Conservation (phyloP, 768 basidiomycete species). For the Boletus reticulatus region DNA sequence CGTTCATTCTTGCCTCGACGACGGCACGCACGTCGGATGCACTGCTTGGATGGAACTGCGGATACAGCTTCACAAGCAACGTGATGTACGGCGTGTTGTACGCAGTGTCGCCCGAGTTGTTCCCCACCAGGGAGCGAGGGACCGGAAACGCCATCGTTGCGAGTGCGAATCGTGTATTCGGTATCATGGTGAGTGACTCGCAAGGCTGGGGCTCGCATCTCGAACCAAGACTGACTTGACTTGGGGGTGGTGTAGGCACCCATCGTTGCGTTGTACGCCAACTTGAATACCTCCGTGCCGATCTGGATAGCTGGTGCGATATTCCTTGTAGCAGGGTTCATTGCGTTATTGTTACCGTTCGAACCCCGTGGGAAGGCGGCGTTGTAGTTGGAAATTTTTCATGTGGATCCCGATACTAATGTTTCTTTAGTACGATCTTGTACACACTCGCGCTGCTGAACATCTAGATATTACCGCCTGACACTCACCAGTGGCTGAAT, state of each 20-base stretch:
- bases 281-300: slow-evolving; percentile 47
- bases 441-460: too few species aligned
- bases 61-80: slow-evolving; percentile 54
- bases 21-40: slow-evolving; percentile 52
- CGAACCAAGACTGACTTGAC: not conserved
- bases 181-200: slow-evolving; percentile 46
- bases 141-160: slow-evolving; percentile 56
- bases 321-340: slow-evolving; percentile 48
- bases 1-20: slow-evolving; percentile 57
- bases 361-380: slow-evolving; percentile 58
- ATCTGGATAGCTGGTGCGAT: slow-evolving; percentile 54
- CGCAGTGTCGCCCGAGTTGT: slow-evolving; percentile 46
- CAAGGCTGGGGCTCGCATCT: not conserved
- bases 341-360: slow-evolving; percentile 52
- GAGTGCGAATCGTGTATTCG: slow-evolving; percentile 54
- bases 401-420: not conserved
- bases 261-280: slow-evolving; percentile 49
- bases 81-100: slow-evolving; percentile 54
- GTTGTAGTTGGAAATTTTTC: slow-evolving; percentile 28
- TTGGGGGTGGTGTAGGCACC: slow-evolving; percentile 35
- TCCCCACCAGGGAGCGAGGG: slow-evolving; percentile 53
- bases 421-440: too few species aligned
- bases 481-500: too few species aligned
- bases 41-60: slow-evolving; percentile 59
- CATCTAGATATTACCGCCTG: too few species aligned